phyloP scores from a whole-genome alignment of 805 yeast species.

The Yarrowia keelungensis region DNA sequence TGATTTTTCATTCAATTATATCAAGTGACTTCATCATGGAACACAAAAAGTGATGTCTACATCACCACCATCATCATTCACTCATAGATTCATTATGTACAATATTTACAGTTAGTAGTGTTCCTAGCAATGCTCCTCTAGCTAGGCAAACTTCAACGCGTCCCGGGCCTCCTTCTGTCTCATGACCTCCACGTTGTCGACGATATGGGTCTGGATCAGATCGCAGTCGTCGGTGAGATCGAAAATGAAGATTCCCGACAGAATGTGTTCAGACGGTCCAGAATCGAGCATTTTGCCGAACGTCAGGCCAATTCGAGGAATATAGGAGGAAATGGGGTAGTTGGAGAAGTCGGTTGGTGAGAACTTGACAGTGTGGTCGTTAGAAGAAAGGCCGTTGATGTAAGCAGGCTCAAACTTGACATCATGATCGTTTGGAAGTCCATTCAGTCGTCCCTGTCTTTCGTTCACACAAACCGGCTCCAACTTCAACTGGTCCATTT shows the following conservation, averaged over 20 bases:
- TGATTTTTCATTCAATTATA: too few species aligned
- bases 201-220: constrained; percentile 30
- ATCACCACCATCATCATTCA: too few species aligned
- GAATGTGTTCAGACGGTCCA: constrained; percentile 18
- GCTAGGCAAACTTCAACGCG: constrained; percentile 9
- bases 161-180: constrained; percentile 14
- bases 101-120: constrained; percentile 34
- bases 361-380: background rate
- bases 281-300: constrained; percentile 12
- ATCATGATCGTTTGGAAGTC: background rate
- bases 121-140: too few species aligned
- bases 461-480: constrained; percentile 4
- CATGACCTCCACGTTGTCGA: constrained; percentile 35
- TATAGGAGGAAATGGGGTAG: constrained; percentile 4
- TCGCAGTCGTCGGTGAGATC: constrained; percentile 28
- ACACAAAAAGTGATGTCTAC: too few species aligned
- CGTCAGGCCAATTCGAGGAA: constrained; percentile 13
- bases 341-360: background rate
- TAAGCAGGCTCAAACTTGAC: background rate
- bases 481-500: background rate
- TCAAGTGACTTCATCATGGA: too few species aligned
- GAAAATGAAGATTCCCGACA: constrained; percentile 36
- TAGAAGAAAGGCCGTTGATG: too few species aligned
- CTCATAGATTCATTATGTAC: background rate
- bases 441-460: too few species aligned